A percentile compares a stretch with the other conserved stretches of the same genome.
phyloP scores from a whole-genome alignment of 2,329 filamentous ascomycete genomes.

The Xylaria sp. region DNA sequence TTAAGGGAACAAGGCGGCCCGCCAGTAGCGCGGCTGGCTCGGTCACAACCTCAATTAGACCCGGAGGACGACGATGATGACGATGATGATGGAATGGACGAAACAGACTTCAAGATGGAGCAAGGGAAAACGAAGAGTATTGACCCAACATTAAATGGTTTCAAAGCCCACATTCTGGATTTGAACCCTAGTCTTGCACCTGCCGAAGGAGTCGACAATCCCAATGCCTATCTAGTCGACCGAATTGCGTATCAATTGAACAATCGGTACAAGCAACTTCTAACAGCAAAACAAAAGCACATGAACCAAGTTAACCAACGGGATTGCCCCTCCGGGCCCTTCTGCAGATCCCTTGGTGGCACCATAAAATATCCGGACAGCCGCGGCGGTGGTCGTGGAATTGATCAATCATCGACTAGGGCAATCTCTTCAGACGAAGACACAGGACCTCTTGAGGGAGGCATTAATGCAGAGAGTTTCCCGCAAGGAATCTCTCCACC shows the following conservation, averaged over 20 bases:
- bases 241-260: conserved; percentile 86
- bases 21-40: conserved; percentile 62
- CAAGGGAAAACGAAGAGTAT: conserved; percentile 73
- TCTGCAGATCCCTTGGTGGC: conserved; percentile 77
- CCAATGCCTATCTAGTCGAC: conserved; percentile 74
- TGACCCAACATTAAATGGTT: conserved; percentile 78
- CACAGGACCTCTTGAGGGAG: conserved; percentile 74
- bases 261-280: conserved; percentile 79
- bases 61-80: conserved; percentile 70
- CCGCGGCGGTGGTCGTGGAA: conserved; percentile 67
- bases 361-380: conserved; percentile 70
- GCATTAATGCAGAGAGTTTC: conserved; percentile 78
- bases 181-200: conserved; percentile 77
- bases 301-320: conserved; percentile 63
- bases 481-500: conserved; percentile 84
- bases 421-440: conserved; percentile 72
- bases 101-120: conserved; percentile 70
- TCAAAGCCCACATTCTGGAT: conserved; percentile 76
- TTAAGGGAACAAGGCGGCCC: conserved; percentile 65
- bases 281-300: conserved; percentile 78
- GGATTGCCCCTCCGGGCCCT: conserved; percentile 69
- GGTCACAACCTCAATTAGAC: conserved; percentile 56
- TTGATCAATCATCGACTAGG: conserved; percentile 65
- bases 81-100: conserved; percentile 66
- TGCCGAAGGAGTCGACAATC: conserved; percentile 48